Conservation (phyloP, 2,329 filamentous ascomycete species). For the Venturia oleaginea region DNA sequence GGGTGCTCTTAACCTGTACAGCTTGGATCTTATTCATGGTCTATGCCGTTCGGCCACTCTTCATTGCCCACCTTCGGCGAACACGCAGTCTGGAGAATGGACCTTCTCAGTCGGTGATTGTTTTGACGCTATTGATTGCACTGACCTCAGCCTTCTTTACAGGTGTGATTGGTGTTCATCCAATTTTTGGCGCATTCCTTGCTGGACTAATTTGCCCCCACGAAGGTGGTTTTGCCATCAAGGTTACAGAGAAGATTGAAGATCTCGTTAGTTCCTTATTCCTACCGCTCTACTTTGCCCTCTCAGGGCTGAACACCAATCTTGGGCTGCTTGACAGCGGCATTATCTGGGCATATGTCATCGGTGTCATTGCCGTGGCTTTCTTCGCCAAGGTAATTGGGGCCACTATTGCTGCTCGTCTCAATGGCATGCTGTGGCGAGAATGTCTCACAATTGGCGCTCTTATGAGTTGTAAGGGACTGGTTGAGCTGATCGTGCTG, state of each 20-base stretch:
- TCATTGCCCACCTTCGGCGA: conserved; percentile 63
- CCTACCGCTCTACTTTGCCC: conserved; percentile 83
- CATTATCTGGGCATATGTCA: conserved; percentile 80
- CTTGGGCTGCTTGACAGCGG: conserved; percentile 74
- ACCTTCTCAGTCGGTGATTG: conserved; percentile 75
- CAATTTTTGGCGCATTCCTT: conserved; percentile 90
- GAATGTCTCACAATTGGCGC: conserved; percentile 82
- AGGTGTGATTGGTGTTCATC: conserved; percentile 81
- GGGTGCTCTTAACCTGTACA: conserved; percentile 65
- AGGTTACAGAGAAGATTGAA: conserved; percentile 87
- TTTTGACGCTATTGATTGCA: conserved; percentile 70
- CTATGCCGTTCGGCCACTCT: conserved; percentile 61
- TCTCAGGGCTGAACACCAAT: conserved; percentile 83
- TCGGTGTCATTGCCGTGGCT: conserved; percentile 72
- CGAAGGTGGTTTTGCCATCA: conserved; percentile 82
- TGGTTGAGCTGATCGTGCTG: conserved; percentile 90
- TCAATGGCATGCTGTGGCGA: conserved; percentile 75
- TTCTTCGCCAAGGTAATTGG: conserved; percentile 80
- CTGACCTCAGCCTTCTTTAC: conserved; percentile 80
- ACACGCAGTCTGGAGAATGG: conserved; percentile 78
- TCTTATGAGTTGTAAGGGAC: conserved; percentile 92
- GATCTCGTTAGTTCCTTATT: conserved; percentile 80
- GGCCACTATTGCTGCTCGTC: conserved; percentile 66
- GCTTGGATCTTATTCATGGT: conserved; percentile 71
- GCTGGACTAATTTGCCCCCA: conserved; percentile 84